Conservation (phyloP, 2,329 filamentous ascomycete genomes). For the Alternaria gansuensis region DNA sequence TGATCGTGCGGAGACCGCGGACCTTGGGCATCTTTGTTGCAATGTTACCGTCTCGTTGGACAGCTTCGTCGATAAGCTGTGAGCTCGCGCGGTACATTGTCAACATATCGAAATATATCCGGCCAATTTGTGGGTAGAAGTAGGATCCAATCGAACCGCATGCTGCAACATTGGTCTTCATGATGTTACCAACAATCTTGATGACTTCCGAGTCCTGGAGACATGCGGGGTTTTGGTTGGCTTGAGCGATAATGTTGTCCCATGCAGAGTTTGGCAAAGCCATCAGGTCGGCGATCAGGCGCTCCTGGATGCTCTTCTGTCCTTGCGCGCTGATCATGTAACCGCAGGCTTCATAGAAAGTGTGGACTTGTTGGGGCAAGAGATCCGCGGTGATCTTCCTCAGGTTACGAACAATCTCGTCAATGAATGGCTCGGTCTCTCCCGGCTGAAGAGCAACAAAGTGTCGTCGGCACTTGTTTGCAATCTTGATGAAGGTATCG, state of each 20-base stretch:
- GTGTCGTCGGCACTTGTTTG: constrained; percentile 95
- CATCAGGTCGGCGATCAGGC: constrained; percentile 92
- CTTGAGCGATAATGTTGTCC: constrained; percentile 91
- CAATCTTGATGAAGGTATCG: constrained; percentile 99
- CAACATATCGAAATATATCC: constrained; percentile 98
- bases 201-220: constrained; percentile 94
- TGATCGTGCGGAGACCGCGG: constrained; percentile 93
- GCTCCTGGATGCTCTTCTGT: constrained; percentile 91
- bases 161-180: constrained; percentile 99
- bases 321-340: constrained; percentile 99
- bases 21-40: constrained; percentile 98
- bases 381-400: constrained; percentile 95
- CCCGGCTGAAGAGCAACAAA: constrained; percentile 96
- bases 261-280: constrained; percentile 90
- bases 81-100: constrained; percentile 99
- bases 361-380: constrained; percentile 96
- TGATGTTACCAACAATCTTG: constrained; percentile 98
- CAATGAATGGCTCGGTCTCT: constrained; percentile 95
- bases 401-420: constrained; percentile 96
- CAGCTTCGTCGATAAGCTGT: constrained; percentile 91
- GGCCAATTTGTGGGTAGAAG: constrained; percentile 97
- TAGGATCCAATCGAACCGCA: constrained; percentile 96
- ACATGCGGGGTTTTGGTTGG: constrained; percentile 83
- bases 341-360: constrained; percentile 97
- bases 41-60: constrained; percentile 87